Percentiles rank a stretch among this genome's conserved stretches.
Conservation (phyloP, 768 basidiomycete genomes). For the Leccinum subtestaceum region DNA sequence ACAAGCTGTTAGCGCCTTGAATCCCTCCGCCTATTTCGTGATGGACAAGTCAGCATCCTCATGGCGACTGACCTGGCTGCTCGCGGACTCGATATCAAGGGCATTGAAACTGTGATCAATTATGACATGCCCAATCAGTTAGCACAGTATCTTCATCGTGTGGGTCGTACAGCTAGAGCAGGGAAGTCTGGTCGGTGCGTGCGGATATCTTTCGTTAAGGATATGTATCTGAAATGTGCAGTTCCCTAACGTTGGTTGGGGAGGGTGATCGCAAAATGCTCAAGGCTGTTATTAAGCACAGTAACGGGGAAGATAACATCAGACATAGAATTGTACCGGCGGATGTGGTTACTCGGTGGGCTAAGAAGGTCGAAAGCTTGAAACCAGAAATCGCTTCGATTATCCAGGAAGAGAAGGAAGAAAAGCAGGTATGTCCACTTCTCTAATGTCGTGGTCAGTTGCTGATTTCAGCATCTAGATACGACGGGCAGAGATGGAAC, state of each 20-base stretch:
- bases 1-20: conserved; percentile 62
- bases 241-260: conserved; percentile 92
- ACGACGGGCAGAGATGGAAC: conserved; percentile 91
- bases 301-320: conserved; percentile 72
- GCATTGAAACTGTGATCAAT: conserved; percentile 96
- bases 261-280: conserved; percentile 96
- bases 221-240: conserved; percentile 30
- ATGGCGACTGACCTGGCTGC: conserved; percentile 97
- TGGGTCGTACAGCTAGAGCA: conserved; percentile 95
- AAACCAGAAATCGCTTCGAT: conserved; percentile 78
- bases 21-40: conserved; percentile 84
- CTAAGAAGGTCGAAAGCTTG: conserved; percentile 61
- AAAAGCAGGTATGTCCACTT: conserved; percentile 68
- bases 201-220: background rate
- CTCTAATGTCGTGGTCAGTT: background rate
- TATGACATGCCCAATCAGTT: conserved; percentile 97
- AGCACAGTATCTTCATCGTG: conserved; percentile 93
- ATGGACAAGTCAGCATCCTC: conserved; percentile 83
- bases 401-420: conserved; percentile 89
- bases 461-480: conserved; percentile 45
- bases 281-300: conserved; percentile 91
- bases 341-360: conserved; percentile 71
- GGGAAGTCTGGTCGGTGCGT: conserved; percentile 87
- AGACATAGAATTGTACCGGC: conserved; percentile 84
- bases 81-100: conserved; percentile 95